Evolutionary conservation across 202 grass and related monocot genomes (phyloP), one percentile per base, ranked within the genome.

Genomic region (Dendrocalamus latiflorus): DNA sequence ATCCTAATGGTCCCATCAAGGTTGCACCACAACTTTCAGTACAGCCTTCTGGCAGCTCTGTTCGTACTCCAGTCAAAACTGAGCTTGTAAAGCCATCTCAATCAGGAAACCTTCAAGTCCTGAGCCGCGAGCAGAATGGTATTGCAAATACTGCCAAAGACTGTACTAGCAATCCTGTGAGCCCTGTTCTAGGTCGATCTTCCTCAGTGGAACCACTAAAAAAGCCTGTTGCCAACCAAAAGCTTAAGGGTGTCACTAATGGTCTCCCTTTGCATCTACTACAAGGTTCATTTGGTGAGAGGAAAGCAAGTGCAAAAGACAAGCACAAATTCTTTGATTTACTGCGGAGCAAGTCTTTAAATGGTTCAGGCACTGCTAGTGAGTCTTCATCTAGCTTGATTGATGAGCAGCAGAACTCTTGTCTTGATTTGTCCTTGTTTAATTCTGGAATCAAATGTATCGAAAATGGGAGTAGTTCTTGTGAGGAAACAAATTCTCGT

Each of bases 101-200:
- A 70, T 80, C 74, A 57, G 89, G 91, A 28, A 91, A 58, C 78
- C 80, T 94, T 78, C 91, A 94, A 78, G 86, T 94, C 25, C 88
- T 94, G 79, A 91, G 77, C 57, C 91, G 91, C 25, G 91, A 94
- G 72, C 89, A 89, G 62, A 94, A 89, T 84, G 83, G 86, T 72
- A 65, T 71, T 77, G 81, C 75, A 73, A 90, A 88, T 82, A 79
- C 89, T 45, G 61, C 80, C 39, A 93, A 88, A 91, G 88, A 91
- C 36, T 74, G 57, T 59, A 75, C 38, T 22, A 81, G 28, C 71
- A 94, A 86, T 74, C 75, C 78, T 60, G 24, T 65, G 24, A 86
- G 74, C 66, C 86, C 86, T 78, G 39, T 84, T 89, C 43, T 84
- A 16, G 76, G 63, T 70, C 83, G 50, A 82, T 81, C 80, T 87